These are phyloP conservation scores for Komagataella kurtzmanii DNA, from an alignment of 805 yeast genomes.

Conservation along the genomic window DNA sequence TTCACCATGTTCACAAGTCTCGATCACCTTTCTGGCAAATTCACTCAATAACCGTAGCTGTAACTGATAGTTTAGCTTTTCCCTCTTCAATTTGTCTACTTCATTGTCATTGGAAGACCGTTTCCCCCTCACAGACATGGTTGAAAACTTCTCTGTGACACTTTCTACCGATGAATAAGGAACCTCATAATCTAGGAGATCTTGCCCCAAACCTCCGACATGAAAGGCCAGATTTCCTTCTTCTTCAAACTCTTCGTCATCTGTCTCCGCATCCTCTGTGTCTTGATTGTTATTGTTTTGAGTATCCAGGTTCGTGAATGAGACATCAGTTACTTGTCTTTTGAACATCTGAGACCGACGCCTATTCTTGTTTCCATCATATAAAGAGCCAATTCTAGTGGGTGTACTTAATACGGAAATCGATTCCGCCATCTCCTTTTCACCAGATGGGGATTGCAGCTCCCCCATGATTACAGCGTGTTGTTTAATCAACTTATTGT, in stretches of 20 bases:
- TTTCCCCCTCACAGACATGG: not conserved
- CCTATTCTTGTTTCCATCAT: not conserved
- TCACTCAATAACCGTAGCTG: conserved; percentile 18
- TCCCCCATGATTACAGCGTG: not conserved
- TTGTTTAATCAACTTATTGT: not conserved
- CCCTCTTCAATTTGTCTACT: conserved; percentile 14
- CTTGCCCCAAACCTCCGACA: not conserved
- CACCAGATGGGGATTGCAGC: not conserved
- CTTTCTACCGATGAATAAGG: not conserved
- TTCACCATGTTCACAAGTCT: not conserved
- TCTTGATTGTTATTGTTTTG: not conserved
- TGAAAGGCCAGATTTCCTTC: not conserved
- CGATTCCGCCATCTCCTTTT: not conserved
- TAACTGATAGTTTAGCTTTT: conserved; percentile 19
- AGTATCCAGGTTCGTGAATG: not conserved
- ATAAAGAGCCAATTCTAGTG: not conserved
- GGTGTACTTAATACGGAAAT: not conserved
- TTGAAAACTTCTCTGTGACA: not conserved
- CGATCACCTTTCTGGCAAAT: conserved; percentile 10
- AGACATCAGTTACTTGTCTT: not conserved
- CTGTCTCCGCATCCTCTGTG: not conserved
- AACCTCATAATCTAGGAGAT: not conserved
- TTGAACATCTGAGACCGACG: not conserved
- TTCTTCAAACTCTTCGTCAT: not conserved
- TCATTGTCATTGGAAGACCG: conserved; percentile 5